Percentiles rank a stretch among this genome's conserved stretches.
Evolutionary conservation across 257 asterid species (phyloP).

Genomic region (Avicennia marina): DNA sequence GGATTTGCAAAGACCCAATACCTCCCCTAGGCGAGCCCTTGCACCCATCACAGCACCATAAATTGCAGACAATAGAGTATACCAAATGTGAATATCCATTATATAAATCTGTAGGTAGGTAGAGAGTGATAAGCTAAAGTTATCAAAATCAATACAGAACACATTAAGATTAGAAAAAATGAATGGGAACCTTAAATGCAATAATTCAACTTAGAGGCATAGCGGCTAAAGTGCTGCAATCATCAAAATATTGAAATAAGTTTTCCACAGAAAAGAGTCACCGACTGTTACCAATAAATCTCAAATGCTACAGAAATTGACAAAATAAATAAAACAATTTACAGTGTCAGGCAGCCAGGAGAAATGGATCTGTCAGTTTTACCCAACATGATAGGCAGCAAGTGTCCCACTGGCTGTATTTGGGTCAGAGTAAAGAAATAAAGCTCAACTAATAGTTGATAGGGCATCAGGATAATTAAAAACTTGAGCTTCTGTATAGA

Average conservation of each 20-base stretch:
- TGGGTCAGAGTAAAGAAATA: too few relatives aligned
- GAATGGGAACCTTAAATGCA: background rate
- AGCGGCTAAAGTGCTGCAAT: background rate
- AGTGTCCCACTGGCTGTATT: too few relatives aligned
- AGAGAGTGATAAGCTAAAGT: background rate
- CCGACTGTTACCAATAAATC: background rate
- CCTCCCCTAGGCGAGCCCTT: slow-evolving; percentile 95
- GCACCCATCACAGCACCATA: slow-evolving; percentile 99
- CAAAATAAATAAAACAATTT: too few relatives aligned
- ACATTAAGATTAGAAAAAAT: slow-evolving; percentile 5
- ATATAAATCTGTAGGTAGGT: slow-evolving; percentile 63
- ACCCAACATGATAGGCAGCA: background rate
- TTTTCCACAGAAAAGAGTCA: slow-evolving; percentile 3
- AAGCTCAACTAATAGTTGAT: too few relatives aligned
- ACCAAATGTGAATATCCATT: slow-evolving; percentile 97
- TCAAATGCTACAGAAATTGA: background rate
- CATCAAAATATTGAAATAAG: slow-evolving; percentile 5
- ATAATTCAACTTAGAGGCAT: background rate
- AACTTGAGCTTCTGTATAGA: background rate
- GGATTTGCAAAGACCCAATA: slow-evolving; percentile 21
- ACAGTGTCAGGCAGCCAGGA: background rate
- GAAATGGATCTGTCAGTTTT: background rate
- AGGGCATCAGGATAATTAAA: background rate
- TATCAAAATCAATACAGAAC: slow-evolving; percentile 3
- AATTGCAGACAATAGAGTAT: slow-evolving; percentile 82